Percentiles rank a stretch among this genome's conserved stretches.
Evolutionary conservation across 192 early-diverging fungal genomes (phyloP).

Genomic region (Umbelopsis sp.): DNA sequence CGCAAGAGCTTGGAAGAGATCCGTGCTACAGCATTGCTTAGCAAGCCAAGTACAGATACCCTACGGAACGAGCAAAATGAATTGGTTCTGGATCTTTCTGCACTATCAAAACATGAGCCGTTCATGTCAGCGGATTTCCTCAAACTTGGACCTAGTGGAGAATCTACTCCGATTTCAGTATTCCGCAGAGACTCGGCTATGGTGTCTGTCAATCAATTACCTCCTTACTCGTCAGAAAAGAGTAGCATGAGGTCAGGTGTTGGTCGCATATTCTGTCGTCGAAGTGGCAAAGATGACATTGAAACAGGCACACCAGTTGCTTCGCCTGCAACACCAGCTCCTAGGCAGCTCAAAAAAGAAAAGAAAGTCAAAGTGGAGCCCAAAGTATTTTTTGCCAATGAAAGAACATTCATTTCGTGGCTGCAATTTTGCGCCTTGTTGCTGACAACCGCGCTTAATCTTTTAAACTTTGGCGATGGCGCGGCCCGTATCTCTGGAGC

Average conservation of each 20-base stretch:
- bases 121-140: constrained; percentile 10
- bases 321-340: not conserved
- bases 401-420: constrained; percentile 91
- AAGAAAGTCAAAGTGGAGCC: constrained; percentile 58
- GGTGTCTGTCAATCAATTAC: not conserved
- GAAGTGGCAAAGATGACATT: not conserved
- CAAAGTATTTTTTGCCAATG: constrained; percentile 94
- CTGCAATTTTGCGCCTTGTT: constrained; percentile 76
- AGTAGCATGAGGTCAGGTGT: not conserved
- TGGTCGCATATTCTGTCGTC: not conserved
- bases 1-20: constrained; percentile 32
- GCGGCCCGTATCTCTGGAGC: constrained; percentile 64
- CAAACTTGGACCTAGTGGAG: constrained; percentile 7
- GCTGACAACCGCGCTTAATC: constrained; percentile 65
- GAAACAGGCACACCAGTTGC: not conserved
- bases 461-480: constrained; percentile 82
- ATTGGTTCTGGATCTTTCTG: constrained; percentile 1
- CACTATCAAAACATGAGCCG: not conserved
- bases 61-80: not conserved
- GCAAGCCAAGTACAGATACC: not conserved
- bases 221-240: constrained; percentile 16
- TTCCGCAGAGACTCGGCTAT: constrained; percentile 11
- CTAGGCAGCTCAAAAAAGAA: constrained; percentile 17
- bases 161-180: constrained; percentile 1
- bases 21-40: not conserved